Conservation (phyloP, 805 yeast genomes). For the Candida khao-thaluensis region DNA sequence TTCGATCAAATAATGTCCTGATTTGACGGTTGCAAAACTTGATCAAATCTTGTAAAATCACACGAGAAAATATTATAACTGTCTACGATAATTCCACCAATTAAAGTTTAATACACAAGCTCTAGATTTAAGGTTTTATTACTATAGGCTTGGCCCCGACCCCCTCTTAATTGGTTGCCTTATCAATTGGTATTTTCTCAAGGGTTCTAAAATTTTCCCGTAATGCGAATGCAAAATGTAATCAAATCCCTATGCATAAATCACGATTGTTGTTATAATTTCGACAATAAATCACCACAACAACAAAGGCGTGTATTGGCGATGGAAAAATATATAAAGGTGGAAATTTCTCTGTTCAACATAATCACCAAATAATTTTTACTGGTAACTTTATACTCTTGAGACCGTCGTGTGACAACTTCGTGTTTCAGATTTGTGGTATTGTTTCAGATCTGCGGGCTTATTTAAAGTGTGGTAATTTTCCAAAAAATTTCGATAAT, state of each 20-base stretch:
- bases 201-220: constrained; percentile 3
- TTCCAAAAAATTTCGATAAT: background rate
- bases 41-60: background rate
- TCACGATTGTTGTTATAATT: no score
- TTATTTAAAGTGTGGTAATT: background rate
- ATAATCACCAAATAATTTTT: no score
- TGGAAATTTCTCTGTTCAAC: background rate
- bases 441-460: constrained; percentile 1
- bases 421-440: constrained; percentile 5
- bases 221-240: constrained; percentile 1
- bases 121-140: no score
- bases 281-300: background rate
- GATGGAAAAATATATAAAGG: constrained; percentile 5
- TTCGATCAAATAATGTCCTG: background rate
- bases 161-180: no score
- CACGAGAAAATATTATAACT: no score
- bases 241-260: background rate
- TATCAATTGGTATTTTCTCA: background rate
- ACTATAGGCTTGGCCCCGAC: no score
- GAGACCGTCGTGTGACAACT: no score
- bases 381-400: no score
- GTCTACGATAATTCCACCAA: no score
- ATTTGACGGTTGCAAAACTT: background rate
- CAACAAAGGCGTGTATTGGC: constrained; percentile 2
- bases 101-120: no score